Evolutionary conservation across 164 flowering plant species (phyloP), one percentile per base, ranked within the genome.

Genomic region (Amborella trichopoda): DNA sequence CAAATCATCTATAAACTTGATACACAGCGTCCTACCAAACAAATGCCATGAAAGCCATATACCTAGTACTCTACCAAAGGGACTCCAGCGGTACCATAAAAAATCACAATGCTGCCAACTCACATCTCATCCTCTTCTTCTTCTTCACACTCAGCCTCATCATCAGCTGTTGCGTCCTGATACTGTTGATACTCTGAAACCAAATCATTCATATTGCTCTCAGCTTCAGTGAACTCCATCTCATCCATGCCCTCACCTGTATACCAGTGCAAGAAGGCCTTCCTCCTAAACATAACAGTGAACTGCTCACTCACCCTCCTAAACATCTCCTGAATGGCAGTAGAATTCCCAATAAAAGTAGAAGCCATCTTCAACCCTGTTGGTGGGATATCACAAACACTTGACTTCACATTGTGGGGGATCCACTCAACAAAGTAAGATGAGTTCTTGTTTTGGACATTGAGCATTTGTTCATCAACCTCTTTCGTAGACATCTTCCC

Each of bases 211-310:
- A 38, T 38, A n/a, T 38, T 38, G 16, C 41, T 38, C 16, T 38
- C 41, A n/a, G 41, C 41, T 22, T 38, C 41, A 16, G 41, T 38
- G 16, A 38, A 38, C 41, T 38, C 41, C 41, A 38, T 38, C 17
- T 38, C 40, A 13, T 37, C 40, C 40, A 37, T 37, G 40, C 40
- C 40, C 40, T 37, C 40, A 37, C 40, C 40, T 4, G 40, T 37
- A 20, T 37, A 37, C 40, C 40, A 37, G n/a, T 37, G 40, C 12
- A 37, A 13, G 40, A 37, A 37, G 18, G 40, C 40, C 40, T 37
- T 37, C n/a, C 40, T 37, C 34, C 40, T 37, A 20, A 37, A 37
- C 40, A 37, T 37, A 13, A 13, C 40, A 5, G 40, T 37, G 40
- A 37, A 37, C 18, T 37, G 40, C 40, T 37, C 41, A 10, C 14